Percentiles rank a stretch among this genome's conserved stretches.
Evolutionary conservation across 2,329 filamentous ascomycete species (phyloP).

Genomic region (Aspergillus ochraceoroseus): DNA sequence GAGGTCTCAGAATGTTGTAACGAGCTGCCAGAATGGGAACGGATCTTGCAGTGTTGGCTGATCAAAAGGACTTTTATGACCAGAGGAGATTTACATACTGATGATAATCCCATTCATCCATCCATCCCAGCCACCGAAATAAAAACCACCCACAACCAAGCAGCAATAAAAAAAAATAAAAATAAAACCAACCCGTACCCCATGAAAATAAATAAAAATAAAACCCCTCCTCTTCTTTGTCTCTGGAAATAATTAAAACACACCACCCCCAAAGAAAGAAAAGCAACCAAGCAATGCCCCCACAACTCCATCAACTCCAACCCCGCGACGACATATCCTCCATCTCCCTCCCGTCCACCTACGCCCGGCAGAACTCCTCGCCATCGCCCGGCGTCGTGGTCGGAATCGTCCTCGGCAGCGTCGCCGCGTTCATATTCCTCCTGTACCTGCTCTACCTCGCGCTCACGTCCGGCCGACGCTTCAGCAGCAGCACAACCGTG

Average conservation of each 20-base stretch:
- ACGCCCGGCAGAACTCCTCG: conserved; percentile 51
- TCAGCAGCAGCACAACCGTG: conserved; percentile 23
- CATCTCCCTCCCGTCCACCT: conserved; percentile 57
- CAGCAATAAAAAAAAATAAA: not conserved
- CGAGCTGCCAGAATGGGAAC: no score
- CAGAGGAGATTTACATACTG: no score
- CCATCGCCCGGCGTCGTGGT: conserved; percentile 55
- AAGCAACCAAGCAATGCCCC: not conserved
- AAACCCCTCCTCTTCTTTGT: no score
- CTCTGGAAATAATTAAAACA: no score
- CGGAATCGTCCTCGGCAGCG: conserved; percentile 52
- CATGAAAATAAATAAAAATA: no score
- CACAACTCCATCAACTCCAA: not conserved
- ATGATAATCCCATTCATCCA: not conserved
- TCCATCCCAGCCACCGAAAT: conserved; percentile 17
- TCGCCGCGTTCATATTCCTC: conserved; percentile 51
- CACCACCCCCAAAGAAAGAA: not conserved
- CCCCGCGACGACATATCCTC: conserved; percentile 4
- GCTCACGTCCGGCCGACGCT: conserved; percentile 44
- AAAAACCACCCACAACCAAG: conserved; percentile 6
- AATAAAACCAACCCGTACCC: not conserved
- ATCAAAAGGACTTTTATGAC: no score
- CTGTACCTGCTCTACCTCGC: conserved; percentile 51
- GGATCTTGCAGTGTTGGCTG: no score
- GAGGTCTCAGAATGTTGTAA: no score